Conservation (phyloP, 2,329 filamentous ascomycete species). For the Penicillium vulpinum region DNA sequence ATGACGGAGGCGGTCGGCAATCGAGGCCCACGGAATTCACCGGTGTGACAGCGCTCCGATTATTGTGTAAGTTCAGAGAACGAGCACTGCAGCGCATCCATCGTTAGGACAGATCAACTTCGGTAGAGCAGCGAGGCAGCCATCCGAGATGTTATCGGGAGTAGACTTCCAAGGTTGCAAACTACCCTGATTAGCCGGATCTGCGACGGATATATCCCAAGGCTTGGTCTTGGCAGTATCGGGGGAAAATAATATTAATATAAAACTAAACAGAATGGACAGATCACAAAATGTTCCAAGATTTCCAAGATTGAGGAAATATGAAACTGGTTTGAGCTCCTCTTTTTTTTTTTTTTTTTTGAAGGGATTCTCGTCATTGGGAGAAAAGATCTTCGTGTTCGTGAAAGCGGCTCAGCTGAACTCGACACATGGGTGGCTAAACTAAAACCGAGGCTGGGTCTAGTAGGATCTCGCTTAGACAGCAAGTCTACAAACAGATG, state of each 20-base stretch:
- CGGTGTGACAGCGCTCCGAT: constrained; percentile 24
- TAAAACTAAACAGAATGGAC: constrained; percentile 1
- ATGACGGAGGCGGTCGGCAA: constrained; percentile 21
- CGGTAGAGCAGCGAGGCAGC: constrained; percentile 7
- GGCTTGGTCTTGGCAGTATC: constrained; percentile 3
- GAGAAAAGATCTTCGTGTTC: constrained; percentile 2
- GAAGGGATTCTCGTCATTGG: constrained; percentile 4
- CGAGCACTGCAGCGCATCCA: constrained; percentile 34
- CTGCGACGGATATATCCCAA: constrained; percentile 6
- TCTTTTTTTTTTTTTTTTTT: background rate
- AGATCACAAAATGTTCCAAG: constrained; percentile 12
- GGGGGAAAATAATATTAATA: too few relatives aligned
- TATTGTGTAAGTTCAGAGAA: constrained; percentile 32
- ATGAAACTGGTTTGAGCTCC: background rate
- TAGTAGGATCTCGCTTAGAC: background rate
- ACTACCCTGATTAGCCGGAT: background rate
- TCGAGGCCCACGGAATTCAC: constrained; percentile 9
- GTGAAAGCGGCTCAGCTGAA: constrained; percentile 12
- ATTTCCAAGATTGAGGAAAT: background rate
- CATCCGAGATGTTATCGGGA: constrained; percentile 3
- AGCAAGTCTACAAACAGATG: background rate
- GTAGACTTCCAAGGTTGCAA: background rate
- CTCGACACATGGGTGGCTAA: constrained; percentile 8
- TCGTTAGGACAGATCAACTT: constrained; percentile 26
- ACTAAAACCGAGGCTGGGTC: constrained; percentile 1